Percentiles rank a stretch among this genome's conserved stretches.
Evolutionary conservation across 371 early-diverging fungal species (phyloP).

Genomic region (Polyrhizophydium stewartii): DNA sequence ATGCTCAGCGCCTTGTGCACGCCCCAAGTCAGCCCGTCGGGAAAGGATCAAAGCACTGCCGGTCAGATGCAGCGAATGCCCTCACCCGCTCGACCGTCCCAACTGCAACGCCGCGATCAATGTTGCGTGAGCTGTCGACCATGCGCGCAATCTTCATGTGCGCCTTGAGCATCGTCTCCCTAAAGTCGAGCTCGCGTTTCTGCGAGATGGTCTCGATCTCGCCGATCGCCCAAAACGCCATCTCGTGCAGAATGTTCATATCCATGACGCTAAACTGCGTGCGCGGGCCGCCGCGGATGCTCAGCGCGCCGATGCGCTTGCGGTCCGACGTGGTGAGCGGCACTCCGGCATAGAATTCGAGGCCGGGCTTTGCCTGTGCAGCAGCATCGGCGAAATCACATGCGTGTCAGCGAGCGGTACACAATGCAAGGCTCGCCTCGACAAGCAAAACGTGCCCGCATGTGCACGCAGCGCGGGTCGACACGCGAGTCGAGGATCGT

Average conservation of each 20-base stretch:
- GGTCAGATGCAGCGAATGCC: background rate
- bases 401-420: too few relatives aligned
- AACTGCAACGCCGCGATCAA: slow-evolving; percentile 2
- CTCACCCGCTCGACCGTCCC: slow-evolving; percentile 7
- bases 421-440: too few relatives aligned
- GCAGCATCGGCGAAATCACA: too few relatives aligned
- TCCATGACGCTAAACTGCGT: slow-evolving; percentile 16
- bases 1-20: slow-evolving; percentile 7
- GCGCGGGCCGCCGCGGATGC: slow-evolving; percentile 11
- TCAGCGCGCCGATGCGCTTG: slow-evolving; percentile 10
- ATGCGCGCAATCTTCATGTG: slow-evolving; percentile 1
- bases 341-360: slow-evolving; percentile 18
- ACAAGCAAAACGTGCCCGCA: background rate
- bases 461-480: slow-evolving; percentile 18
- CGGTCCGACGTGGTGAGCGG: slow-evolving; percentile 6
- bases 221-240: slow-evolving; percentile 16
- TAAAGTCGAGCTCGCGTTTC: slow-evolving; percentile 4
- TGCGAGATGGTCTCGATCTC: slow-evolving; percentile 14
- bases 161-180: slow-evolving; percentile 8
- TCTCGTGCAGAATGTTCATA: slow-evolving; percentile 21
- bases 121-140: background rate
- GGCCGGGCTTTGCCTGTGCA: slow-evolving; percentile 6
- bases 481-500: slow-evolving; percentile 11
- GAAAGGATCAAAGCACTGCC: too few relatives aligned
- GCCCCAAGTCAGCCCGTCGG: too few relatives aligned